Percentiles rank a stretch among this genome's conserved stretches.
Conservation (phyloP, 2,329 filamentous ascomycete genomes). For the Colletotrichum spinosum region DNA sequence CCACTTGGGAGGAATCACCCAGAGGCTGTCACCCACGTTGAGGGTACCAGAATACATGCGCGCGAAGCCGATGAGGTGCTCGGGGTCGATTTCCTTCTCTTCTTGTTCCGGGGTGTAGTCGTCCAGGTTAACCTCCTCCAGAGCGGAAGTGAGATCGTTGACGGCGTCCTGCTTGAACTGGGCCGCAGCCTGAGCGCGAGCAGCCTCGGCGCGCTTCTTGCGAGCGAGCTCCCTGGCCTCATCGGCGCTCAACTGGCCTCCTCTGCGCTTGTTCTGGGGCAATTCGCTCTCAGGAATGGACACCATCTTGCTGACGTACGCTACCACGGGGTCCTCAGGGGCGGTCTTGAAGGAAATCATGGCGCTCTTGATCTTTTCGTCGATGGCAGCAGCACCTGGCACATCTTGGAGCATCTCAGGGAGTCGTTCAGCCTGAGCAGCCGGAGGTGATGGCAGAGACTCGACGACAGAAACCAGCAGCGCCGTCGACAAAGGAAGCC, state of each 20-base stretch:
- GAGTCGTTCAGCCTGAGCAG: conserved; percentile 83
- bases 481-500: conserved; percentile 93
- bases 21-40: conserved; percentile 89
- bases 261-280: conserved; percentile 82
- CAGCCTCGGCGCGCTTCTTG: conserved; percentile 90
- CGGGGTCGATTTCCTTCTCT: conserved; percentile 75
- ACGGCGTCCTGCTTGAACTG: conserved; percentile 59
- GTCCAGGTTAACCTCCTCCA: conserved; percentile 72
- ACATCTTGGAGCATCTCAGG: conserved; percentile 83
- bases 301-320: conserved; percentile 98
- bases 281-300: conserved; percentile 93
- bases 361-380: conserved; percentile 77
- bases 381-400: conserved; percentile 79
- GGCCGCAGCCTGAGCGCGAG: conserved; percentile 76
- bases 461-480: conserved; percentile 94
- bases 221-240: conserved; percentile 90
- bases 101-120: conserved; percentile 59
- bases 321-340: conserved; percentile 82
- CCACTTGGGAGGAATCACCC: conserved; percentile 94
- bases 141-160: conserved; percentile 67
- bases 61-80: conserved; percentile 94
- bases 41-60: conserved; percentile 92
- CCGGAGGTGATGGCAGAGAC: conserved; percentile 85
- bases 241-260: conserved; percentile 81
- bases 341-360: conserved; percentile 83